Conservation (phyloP, 257 asterid genomes). For the Nicotiana undulata region DNA sequence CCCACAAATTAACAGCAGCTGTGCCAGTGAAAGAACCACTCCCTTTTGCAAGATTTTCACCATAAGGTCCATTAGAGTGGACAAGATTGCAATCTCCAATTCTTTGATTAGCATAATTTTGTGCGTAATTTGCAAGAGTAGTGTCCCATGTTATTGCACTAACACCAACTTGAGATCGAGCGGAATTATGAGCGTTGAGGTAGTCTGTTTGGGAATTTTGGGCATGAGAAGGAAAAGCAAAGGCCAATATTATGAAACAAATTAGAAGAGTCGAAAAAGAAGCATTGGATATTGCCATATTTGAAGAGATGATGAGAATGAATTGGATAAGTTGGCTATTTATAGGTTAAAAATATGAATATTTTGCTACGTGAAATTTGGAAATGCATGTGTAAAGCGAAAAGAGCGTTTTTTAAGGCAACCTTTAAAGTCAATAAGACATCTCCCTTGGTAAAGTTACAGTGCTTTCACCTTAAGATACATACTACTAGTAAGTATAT, state of each 20-base stretch:
- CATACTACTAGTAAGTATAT: neutral
- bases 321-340: neutral
- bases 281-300: conserved; percentile 10
- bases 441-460: neutral
- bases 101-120: conserved; percentile 10
- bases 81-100: conserved; percentile 9
- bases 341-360: neutral
- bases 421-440: neutral
- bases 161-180: conserved; percentile 19
- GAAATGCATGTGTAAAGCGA: neutral
- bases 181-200: conserved; percentile 1
- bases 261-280: neutral
- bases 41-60: conserved; percentile 23
- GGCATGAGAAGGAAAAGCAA: neutral
- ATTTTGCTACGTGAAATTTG: neutral
- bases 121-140: conserved; percentile 12
- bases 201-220: conserved; percentile 17
- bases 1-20: conserved; percentile 22
- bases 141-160: conserved; percentile 17
- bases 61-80: conserved; percentile 27
- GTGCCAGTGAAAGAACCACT: neutral
- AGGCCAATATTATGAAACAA: neutral
- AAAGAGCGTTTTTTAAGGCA: neutral
- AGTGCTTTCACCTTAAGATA: neutral
- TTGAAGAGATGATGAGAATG: neutral